phyloP scores from a whole-genome alignment of 1,139 yeast species.

The Scheffersomyces parashehatae region DNA sequence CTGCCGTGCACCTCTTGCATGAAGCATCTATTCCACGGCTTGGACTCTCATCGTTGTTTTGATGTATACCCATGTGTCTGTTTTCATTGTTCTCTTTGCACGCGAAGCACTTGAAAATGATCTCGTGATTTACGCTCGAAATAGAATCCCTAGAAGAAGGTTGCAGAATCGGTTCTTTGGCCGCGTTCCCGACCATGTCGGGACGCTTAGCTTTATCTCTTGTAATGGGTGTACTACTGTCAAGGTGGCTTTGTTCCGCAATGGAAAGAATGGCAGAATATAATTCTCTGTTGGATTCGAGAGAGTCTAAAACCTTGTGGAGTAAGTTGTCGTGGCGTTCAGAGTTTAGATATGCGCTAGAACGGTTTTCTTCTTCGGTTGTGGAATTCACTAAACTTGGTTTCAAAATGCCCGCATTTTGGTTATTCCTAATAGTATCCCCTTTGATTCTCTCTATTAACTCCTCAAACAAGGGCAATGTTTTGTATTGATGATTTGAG shows the following conservation, averaged over 20 bases:
- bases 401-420: not conserved
- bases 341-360: no score
- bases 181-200: no score
- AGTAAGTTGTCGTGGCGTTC: not conserved
- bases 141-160: no score
- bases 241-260: not conserved
- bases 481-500: not conserved
- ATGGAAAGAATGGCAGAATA: not conserved
- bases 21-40: not conserved
- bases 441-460: conserved; percentile 7
- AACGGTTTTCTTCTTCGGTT: not conserved
- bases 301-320: not conserved
- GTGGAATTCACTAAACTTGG: not conserved
- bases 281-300: not conserved
- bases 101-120: no score
- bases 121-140: no score
- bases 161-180: no score
- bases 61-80: no score
- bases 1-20: not conserved
- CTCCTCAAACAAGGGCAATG: conserved; percentile 9
- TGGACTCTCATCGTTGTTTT: no score
- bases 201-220: no score
- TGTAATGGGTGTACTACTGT: no score
- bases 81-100: no score
- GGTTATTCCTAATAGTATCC: not conserved